These are phyloP conservation scores for Withania somnifera DNA, from an alignment of 305 asterid species.

Conservation along the genomic window DNA sequence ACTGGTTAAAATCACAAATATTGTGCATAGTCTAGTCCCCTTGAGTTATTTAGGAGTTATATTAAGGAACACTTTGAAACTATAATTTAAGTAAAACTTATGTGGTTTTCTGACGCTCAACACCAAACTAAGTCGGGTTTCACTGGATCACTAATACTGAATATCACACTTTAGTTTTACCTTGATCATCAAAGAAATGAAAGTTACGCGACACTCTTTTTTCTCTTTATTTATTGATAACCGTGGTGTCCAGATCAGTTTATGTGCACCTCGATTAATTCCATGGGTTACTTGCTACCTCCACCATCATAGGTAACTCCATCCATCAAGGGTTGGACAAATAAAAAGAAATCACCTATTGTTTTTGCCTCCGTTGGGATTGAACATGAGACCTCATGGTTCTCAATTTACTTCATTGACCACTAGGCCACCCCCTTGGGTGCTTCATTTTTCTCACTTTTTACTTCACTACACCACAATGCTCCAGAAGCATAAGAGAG, in stretches of 20 bases:
- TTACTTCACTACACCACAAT: neutral
- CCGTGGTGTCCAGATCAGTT: too few species aligned
- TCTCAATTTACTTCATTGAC: too few species aligned
- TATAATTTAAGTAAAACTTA: neutral
- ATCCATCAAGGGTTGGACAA: too few species aligned
- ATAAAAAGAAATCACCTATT: too few species aligned
- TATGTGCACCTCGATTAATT: too few species aligned
- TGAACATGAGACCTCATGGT: too few species aligned
- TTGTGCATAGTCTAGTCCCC: neutral
- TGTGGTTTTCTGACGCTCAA: neutral
- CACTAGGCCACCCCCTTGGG: too few species aligned
- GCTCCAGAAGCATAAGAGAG: neutral
- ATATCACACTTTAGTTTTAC: neutral
- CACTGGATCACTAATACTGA: neutral
- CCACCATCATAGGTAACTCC: too few species aligned
- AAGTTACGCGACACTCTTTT: neutral
- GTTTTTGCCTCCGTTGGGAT: too few species aligned
- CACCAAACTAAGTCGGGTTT: neutral
- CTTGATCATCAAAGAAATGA: neutral
- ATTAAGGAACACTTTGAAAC: neutral
- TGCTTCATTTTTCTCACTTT: neutral
- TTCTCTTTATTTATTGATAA: too few species aligned
- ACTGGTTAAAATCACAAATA: neutral
- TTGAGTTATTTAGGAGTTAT: neutral
- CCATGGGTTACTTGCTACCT: too few species aligned